A percentile compares a stretch with the other conserved stretches of the same genome.
Conservation (phyloP, 345 rosid genomes). For the Populus tremula region DNA sequence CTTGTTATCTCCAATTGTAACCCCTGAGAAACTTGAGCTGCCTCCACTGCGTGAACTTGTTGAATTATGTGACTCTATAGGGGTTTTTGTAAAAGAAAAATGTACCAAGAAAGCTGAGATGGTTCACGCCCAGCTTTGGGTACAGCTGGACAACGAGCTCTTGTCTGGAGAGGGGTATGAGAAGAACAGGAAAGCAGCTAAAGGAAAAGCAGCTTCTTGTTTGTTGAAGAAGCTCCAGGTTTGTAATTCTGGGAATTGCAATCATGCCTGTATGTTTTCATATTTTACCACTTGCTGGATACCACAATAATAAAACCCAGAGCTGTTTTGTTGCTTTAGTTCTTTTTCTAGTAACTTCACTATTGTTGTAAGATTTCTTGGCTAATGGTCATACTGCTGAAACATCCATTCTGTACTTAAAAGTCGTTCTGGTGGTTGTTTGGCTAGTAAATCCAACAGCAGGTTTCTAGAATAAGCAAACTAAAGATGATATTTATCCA, state of each 20-base stretch:
- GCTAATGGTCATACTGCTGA: background rate
- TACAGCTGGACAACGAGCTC: constrained; percentile 65
- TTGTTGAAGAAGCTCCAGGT: constrained; percentile 84
- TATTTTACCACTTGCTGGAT: too few species aligned
- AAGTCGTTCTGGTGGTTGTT: background rate
- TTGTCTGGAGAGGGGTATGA: constrained; percentile 64
- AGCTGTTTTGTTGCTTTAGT: background rate
- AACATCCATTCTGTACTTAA: background rate
- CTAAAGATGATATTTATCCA: background rate
- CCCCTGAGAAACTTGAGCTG: constrained; percentile 74
- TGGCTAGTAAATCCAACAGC: background rate
- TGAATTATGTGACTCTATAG: constrained; percentile 75
- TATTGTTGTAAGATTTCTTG: background rate
- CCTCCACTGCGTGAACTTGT: constrained; percentile 69
- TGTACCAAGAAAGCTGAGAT: constrained; percentile 45
- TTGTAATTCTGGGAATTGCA: constrained; percentile 16
- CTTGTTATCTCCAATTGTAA: constrained; percentile 71
- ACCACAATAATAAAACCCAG: background rate
- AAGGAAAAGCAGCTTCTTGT: constrained; percentile 73
- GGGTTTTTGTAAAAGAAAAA: constrained; percentile 54
- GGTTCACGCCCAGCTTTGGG: constrained; percentile 53
- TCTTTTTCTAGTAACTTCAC: background rate
- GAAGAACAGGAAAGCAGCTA: constrained; percentile 58
- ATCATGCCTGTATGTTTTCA: background rate
- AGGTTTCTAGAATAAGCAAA: background rate